Conservation (phyloP, 495 filamentous ascomycete species). For the Apiosordaria backusii region DNA sequence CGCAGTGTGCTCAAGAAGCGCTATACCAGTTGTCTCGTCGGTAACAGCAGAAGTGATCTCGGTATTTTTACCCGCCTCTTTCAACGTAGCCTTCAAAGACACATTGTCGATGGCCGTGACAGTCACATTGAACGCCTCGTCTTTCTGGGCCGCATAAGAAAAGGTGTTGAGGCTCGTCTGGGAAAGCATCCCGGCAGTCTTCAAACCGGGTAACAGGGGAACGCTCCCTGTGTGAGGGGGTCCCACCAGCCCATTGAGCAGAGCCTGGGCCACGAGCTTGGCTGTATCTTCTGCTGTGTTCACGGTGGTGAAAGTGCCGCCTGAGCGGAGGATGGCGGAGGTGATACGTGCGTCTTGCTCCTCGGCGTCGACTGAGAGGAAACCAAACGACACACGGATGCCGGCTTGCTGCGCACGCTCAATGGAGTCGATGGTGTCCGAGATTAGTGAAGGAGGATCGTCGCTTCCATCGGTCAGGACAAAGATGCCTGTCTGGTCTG, state of each 20-base stretch:
- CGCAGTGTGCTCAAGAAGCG: not conserved
- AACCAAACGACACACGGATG: constrained; percentile 7
- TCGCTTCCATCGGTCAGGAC: constrained; percentile 5
- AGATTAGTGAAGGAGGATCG: not conserved
- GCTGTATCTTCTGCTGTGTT: not conserved
- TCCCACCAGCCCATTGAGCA: constrained; percentile 2
- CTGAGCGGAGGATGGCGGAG: not conserved
- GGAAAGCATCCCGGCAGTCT: not conserved
- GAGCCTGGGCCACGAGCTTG: not conserved
- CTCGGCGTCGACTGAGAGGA: not conserved
- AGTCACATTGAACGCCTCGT: not conserved
- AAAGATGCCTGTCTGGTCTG: not conserved
- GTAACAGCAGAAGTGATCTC: not conserved
- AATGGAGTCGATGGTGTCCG: not conserved
- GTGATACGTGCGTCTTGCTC: constrained; percentile 1
- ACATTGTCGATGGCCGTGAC: not conserved
- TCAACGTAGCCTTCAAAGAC: not conserved
- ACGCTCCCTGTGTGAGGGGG: not conserved
- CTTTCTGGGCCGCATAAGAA: not conserved
- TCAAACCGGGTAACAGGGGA: not conserved
- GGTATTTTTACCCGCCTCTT: not conserved
- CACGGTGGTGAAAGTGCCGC: constrained; percentile 2
- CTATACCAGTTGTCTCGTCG: not conserved
- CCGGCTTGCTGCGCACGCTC: not conserved
- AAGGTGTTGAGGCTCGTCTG: constrained; percentile 5